Evolutionary conservation across 768 basidiomycete species (phyloP), one percentile per base, ranked within the genome.

Genomic region (Dictyophora rubrovolvata): DNA sequence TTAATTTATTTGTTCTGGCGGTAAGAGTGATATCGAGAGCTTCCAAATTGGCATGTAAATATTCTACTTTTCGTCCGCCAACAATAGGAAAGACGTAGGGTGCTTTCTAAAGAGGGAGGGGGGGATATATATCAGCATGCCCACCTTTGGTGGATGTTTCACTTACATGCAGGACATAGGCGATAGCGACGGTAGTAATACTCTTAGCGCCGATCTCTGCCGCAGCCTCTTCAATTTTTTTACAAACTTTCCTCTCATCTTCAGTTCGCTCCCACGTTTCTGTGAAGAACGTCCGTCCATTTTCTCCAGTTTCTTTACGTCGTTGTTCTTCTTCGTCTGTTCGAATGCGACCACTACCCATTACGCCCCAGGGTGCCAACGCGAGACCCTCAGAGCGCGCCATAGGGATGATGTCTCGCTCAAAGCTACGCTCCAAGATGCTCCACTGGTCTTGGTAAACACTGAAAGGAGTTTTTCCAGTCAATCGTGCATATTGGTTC

Each of bases 331-430:
- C 67, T 14, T 46, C 58, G 36, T 67, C 65, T 1, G 65, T 63
- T 56, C 64, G 65, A 60, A 70, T 68, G 54, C 65, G 64, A 42
- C 72, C 72, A 46, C 59, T 61, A 21, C 68, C 70, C 47, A 72
- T 51, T 2, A 68, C 68, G 20, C 63, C 65, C 69, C 70, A 71
- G 3, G 70, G 70, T 17, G 70, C 70, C n/a, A 70, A 62, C 18
- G 64, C 69, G 62, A 69, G 65, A 20, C 68, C 68, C 20, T 70
- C 69, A 9, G 63, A 50, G 5, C 68, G 64, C 1, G 64, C 67
- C 73, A 74, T 73, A 6, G 72, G 72, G 8, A 74, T 65, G 57
- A 74, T 72, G 11, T 75, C 74, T 21, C 73, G 68, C 64, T 75
- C 73, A 21, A 74, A 68, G 55, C 72, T 71, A 16, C 74, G 71